Percentiles rank a stretch among this genome's conserved stretches.
Conservation (phyloP, 306 rosid genomes). For the Hippophae gyantsensis region DNA sequence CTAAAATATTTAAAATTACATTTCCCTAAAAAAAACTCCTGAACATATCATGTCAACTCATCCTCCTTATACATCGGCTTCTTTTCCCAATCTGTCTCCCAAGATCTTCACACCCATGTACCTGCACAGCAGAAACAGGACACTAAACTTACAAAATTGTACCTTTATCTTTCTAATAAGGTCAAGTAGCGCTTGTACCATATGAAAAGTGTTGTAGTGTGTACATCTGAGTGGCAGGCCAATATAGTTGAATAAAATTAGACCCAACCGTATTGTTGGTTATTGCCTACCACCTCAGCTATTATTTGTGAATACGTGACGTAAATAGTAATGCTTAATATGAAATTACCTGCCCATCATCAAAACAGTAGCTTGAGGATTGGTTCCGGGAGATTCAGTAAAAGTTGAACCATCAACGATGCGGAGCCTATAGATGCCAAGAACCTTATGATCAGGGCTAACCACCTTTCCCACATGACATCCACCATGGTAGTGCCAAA, state of each 20-base stretch:
- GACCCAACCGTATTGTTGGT: no score
- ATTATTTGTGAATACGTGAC: no score
- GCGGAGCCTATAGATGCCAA: slow-evolving; percentile 62
- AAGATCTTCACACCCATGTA: slow-evolving; percentile 88
- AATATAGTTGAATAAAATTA: no score
- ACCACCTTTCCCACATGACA: slow-evolving; percentile 80
- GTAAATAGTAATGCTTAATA: neutral
- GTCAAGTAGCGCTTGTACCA: neutral
- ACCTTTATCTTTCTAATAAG: neutral
- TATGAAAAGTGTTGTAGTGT: no score
- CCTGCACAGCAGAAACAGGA: slow-evolving; percentile 36
- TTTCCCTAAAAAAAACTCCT: neutral
- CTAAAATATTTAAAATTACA: neutral
- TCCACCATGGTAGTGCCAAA: slow-evolving; percentile 99
- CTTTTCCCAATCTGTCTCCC: slow-evolving; percentile 54
- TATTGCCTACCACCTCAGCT: no score
- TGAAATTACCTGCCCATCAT: slow-evolving; percentile 85
- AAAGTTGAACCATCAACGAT: slow-evolving; percentile 79
- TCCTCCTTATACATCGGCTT: slow-evolving; percentile 43
- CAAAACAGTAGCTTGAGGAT: slow-evolving; percentile 92
- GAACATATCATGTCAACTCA: no score
- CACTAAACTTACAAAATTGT: neutral
- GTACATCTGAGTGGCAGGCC: no score
- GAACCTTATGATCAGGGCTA: slow-evolving; percentile 42
- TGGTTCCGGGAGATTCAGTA: slow-evolving; percentile 79